These are phyloP conservation scores for Biscogniauxia sp. DNA, from an alignment of 2,329 filamentous ascomycete species.

Conservation along the genomic window DNA sequence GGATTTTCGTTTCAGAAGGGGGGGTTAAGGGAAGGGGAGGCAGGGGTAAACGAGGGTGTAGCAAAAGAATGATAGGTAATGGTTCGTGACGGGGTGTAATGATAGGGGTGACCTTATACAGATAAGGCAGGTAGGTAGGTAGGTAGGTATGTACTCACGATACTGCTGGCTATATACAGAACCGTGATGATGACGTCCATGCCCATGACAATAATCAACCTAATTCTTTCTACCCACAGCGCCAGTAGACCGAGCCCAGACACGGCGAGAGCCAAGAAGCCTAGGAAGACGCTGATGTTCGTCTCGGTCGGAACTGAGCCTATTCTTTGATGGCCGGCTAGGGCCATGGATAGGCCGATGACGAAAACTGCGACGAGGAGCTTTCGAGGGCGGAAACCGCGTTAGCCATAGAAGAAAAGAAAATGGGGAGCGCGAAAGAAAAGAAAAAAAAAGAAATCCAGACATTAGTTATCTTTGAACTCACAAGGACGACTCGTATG, in stretches of 20 bases:
- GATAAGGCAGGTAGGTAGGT: too few relatives aligned
- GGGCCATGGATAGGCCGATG: constrained; percentile 3
- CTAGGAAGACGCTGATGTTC: constrained; percentile 1
- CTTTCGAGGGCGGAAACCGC: not conserved
- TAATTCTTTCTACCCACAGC: constrained; percentile 2
- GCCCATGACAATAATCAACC: not conserved
- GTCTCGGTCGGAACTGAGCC: constrained; percentile 6
- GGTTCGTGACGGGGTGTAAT: too few relatives aligned
- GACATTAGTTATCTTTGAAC: not conserved
- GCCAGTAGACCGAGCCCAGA: constrained; percentile 4
- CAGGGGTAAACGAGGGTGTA: not conserved
- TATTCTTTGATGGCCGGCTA: constrained; percentile 3
- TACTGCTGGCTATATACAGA: not conserved
- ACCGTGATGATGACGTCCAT: constrained; percentile 1
- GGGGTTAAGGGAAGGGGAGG: too few relatives aligned
- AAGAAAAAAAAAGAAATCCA: too few relatives aligned
- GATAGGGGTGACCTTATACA: not conserved
- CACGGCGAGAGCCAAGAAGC: constrained; percentile 4
- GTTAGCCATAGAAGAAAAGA: too few relatives aligned
- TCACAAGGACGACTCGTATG: too few relatives aligned
- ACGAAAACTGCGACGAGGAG: constrained; percentile 1
- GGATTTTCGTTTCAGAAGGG: not conserved
- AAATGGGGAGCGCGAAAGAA: too few relatives aligned
- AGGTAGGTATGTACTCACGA: not conserved
- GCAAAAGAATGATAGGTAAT: not conserved